Evolutionary conservation across 2,329 filamentous ascomycete genomes (phyloP).

Genomic region (Aspergillus fijiensis): DNA sequence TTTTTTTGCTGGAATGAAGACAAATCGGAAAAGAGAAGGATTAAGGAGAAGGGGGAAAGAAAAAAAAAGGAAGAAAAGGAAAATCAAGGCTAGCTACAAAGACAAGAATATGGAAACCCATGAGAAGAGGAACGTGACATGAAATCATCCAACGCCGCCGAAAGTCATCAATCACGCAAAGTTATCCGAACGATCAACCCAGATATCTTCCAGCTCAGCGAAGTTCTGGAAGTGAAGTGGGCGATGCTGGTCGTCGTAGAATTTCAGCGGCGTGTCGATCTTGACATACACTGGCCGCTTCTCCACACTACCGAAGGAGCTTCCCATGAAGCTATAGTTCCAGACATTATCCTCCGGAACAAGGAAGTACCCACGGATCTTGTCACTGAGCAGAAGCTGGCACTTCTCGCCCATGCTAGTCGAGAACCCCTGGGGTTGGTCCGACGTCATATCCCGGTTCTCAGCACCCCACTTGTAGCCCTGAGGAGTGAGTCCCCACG

Average conservation of each 20-base stretch:
- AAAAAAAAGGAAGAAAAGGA: background rate
- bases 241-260: constrained; percentile 90
- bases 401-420: constrained; percentile 93
- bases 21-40: background rate
- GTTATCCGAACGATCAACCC: constrained; percentile 89
- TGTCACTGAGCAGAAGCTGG: constrained; percentile 87
- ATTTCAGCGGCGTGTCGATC: constrained; percentile 84
- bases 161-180: constrained; percentile 65
- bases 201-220: constrained; percentile 93
- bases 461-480: constrained; percentile 97
- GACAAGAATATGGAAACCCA: constrained; percentile 13
- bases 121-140: background rate
- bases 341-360: constrained; percentile 86
- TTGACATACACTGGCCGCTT: constrained; percentile 91
- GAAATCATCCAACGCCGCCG: constrained; percentile 23
- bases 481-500: constrained; percentile 86
- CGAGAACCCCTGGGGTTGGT: constrained; percentile 91
- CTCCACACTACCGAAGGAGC: constrained; percentile 79
- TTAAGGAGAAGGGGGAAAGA: background rate
- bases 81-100: constrained; percentile 6
- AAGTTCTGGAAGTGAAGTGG: constrained; percentile 97
- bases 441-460: constrained; percentile 88
- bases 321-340: constrained; percentile 99
- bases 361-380: constrained; percentile 93
- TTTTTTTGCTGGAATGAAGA: background rate